These are phyloP conservation scores for Mycena indigotica DNA, from an alignment of 768 basidiomycete genomes.

Conservation along the genomic window DNA sequence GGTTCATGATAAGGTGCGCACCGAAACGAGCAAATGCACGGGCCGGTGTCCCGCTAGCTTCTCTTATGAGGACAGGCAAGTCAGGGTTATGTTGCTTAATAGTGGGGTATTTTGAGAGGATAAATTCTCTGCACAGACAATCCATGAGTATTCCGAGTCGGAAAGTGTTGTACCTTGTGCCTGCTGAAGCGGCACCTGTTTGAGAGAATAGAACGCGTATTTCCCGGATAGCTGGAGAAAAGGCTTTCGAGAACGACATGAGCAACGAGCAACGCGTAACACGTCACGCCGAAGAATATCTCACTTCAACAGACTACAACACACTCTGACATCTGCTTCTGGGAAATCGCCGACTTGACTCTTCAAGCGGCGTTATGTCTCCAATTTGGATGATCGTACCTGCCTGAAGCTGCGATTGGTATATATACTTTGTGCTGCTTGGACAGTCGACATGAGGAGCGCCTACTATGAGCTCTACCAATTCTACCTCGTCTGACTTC, in stretches of 20 bases:
- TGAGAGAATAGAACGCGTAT: constrained; percentile 82
- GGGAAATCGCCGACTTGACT: no score
- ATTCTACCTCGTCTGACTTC: constrained; percentile 4
- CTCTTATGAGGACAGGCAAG: constrained; percentile 80
- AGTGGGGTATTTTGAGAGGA: constrained; percentile 69
- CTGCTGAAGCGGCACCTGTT: constrained; percentile 71
- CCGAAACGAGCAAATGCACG: constrained; percentile 85
- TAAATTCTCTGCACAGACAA: constrained; percentile 67
- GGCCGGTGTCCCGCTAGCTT: constrained; percentile 78
- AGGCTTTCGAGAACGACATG: constrained; percentile 72
- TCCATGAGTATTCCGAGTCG: background rate
- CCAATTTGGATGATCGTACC: background rate
- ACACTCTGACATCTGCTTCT: no score
- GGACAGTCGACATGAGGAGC: no score
- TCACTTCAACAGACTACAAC: no score
- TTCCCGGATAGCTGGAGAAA: constrained; percentile 80
- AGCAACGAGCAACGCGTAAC: constrained; percentile 7
- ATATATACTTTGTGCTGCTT: background rate
- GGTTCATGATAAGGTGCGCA: constrained; percentile 41
- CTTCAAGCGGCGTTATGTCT: no score
- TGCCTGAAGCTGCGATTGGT: background rate
- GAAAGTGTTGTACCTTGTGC: constrained; percentile 62
- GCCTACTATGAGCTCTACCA: constrained; percentile 3
- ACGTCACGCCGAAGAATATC: no score
- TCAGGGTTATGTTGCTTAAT: constrained; percentile 86